A percentile compares a stretch with the other conserved stretches of the same genome.
Conservation (phyloP, 805 yeast species). For the Kazachstania psychrophila region DNA sequence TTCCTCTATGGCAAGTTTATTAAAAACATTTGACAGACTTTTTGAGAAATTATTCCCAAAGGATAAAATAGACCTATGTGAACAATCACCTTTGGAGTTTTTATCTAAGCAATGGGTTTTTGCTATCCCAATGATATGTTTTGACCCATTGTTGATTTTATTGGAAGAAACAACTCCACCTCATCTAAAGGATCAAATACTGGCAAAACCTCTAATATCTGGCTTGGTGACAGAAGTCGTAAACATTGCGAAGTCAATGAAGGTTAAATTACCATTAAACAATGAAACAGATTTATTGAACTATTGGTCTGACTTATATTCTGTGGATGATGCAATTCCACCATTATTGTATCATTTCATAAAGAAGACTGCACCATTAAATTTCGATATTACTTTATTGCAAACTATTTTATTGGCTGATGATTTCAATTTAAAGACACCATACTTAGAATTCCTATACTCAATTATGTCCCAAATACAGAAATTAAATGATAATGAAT, state of each 20-base stretch:
- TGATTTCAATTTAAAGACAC: slow-evolving; percentile 76
- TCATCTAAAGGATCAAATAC: slow-evolving; percentile 51
- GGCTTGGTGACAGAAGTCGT: slow-evolving; percentile 72
- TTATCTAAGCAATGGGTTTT: slow-evolving; percentile 76
- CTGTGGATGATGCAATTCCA: slow-evolving; percentile 42
- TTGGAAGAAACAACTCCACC: slow-evolving; percentile 63
- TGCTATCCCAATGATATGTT: slow-evolving; percentile 67
- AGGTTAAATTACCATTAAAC: slow-evolving; percentile 54
- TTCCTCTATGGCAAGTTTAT: slow-evolving; percentile 12
- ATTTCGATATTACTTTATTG: slow-evolving; percentile 65
- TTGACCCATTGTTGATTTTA: slow-evolving; percentile 65
- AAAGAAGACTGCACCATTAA: slow-evolving; percentile 43
- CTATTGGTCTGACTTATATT: slow-evolving; percentile 42
- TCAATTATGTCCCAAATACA: slow-evolving; percentile 62
- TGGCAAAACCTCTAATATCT: slow-evolving; percentile 76
- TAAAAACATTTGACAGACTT: slow-evolving; percentile 26
- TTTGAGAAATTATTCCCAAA: slow-evolving; percentile 27
- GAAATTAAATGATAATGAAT: slow-evolving; percentile 37
- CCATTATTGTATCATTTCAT: slow-evolving; percentile 57
- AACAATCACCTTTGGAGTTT: slow-evolving; percentile 37
- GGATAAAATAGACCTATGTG: slow-evolving; percentile 33
- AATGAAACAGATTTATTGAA: slow-evolving; percentile 51
- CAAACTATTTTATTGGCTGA: slow-evolving; percentile 89
- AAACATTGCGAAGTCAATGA: slow-evolving; percentile 68
- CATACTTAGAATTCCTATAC: slow-evolving; percentile 80